Evolutionary conservation across 371 early-diverging fungal species (phyloP).

Genomic region (Rhizopus stolonifer): DNA sequence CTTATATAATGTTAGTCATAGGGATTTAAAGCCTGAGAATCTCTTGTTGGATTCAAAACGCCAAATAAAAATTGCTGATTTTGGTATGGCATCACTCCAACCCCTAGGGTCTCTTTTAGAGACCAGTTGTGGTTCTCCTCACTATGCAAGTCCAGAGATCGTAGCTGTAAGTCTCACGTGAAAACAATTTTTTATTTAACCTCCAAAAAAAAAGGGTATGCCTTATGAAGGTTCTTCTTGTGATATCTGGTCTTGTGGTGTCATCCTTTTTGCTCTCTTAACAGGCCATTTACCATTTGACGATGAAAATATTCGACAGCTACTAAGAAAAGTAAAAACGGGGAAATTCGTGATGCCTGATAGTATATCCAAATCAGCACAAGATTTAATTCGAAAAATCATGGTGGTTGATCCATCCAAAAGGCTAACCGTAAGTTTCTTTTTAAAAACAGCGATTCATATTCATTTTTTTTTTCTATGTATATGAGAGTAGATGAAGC

Average conservation of each 20-base stretch:
- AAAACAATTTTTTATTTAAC: conserved; percentile 1
- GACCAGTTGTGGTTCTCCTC: conserved; percentile 88
- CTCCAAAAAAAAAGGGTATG: conserved; percentile 49
- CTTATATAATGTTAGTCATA: conserved; percentile 65
- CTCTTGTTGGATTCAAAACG: conserved; percentile 81
- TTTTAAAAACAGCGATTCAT: no score
- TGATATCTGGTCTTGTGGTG: conserved; percentile 94
- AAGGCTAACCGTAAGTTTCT: conserved; percentile 41
- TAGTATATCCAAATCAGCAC: conserved; percentile 58
- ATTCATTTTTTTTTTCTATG: no score
- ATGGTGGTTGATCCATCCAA: conserved; percentile 42
- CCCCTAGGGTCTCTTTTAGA: conserved; percentile 68
- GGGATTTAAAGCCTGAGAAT: conserved; percentile 97
- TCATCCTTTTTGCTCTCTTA: conserved; percentile 87
- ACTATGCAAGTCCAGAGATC: conserved; percentile 94
- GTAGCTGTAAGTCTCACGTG: conserved; percentile 54
- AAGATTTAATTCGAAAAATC: conserved; percentile 55
- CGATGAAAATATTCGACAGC: conserved; percentile 82
- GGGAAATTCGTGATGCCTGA: conserved; percentile 65
- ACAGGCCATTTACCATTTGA: conserved; percentile 93
- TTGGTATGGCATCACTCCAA: conserved; percentile 85
- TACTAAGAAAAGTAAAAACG: conserved; percentile 69
- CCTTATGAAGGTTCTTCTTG: conserved; percentile 84
- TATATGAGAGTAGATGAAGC: conserved; percentile 36
- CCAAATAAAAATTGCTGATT: conserved; percentile 81